These are phyloP conservation scores for Gymnopilus dilepis DNA, from an alignment of 768 basidiomycete genomes.

Conservation along the genomic window DNA sequence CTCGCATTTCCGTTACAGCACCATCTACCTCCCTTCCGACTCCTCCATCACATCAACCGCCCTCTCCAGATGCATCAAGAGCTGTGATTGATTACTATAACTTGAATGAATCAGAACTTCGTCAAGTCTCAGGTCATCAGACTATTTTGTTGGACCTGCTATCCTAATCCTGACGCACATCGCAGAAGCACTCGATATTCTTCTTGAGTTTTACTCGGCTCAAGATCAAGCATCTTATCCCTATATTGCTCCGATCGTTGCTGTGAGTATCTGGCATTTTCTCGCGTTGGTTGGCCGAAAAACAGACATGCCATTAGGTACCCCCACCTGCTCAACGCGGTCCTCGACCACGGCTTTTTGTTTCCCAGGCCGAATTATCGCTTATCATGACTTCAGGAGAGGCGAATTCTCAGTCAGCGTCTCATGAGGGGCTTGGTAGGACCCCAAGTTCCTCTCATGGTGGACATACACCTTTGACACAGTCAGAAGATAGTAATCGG, in stretches of 20 bases:
- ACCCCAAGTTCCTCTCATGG: slow-evolving; percentile 69
- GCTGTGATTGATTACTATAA: slow-evolving; percentile 72
- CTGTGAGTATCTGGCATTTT: slow-evolving; percentile 44
- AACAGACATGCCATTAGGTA: slow-evolving; percentile 41
- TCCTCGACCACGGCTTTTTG: slow-evolving; percentile 44
- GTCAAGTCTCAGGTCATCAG: slow-evolving; percentile 61
- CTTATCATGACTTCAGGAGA: slow-evolving; percentile 16
- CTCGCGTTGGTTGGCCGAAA: background rate
- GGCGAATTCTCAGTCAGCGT: slow-evolving; percentile 23
- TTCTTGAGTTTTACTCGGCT: slow-evolving; percentile 74
- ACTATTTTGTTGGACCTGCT: slow-evolving; percentile 1
- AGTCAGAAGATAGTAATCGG: slow-evolving; percentile 21
- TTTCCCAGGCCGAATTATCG: slow-evolving; percentile 40
- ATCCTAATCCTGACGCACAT: slow-evolving; percentile 10
- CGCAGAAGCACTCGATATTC: slow-evolving; percentile 65
- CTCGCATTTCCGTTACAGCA: slow-evolving; percentile 71
- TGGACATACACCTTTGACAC: slow-evolving; percentile 52
- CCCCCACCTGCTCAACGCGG: slow-evolving; percentile 45
- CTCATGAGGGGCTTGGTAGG: slow-evolving; percentile 42
- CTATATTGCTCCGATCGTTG: slow-evolving; percentile 54
- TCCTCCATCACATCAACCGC: slow-evolving; percentile 77
- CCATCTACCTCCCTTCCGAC: slow-evolving; percentile 81
- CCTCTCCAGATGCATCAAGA: slow-evolving; percentile 71
- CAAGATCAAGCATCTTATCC: slow-evolving; percentile 58
- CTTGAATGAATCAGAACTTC: slow-evolving; percentile 63